Evolutionary conservation across 2,329 filamentous ascomycete species (phyloP).

Genomic region (Claviceps africana): DNA sequence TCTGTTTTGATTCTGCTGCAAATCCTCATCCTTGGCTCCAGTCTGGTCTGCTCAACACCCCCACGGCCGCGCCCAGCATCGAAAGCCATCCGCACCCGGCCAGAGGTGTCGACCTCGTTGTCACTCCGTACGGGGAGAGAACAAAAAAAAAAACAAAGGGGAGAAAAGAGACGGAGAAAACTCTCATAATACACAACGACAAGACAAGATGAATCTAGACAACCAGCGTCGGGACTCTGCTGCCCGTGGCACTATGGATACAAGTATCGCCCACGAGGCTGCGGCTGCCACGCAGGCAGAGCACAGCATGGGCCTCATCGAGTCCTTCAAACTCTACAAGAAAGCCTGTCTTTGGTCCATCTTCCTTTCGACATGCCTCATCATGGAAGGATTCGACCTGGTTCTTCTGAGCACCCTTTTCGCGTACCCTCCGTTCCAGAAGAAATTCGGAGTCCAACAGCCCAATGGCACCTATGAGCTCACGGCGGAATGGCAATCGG

Average conservation of each 20-base stretch:
- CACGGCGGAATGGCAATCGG: slow-evolving; percentile 37
- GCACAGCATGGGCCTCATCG: slow-evolving; percentile 18
- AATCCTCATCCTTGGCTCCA: too few relatives aligned
- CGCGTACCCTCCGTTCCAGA: slow-evolving; percentile 24
- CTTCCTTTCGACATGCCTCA: slow-evolving; percentile 22
- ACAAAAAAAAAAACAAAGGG: background rate
- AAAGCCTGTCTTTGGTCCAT: slow-evolving; percentile 25
- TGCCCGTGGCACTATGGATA: slow-evolving; percentile 6
- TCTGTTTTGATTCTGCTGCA: background rate
- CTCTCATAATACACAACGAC: background rate
- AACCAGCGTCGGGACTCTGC: slow-evolving; percentile 4
- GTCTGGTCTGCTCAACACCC: background rate
- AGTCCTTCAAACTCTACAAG: slow-evolving; percentile 26
- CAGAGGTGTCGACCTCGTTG: background rate
- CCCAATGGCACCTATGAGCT: slow-evolving; percentile 29
- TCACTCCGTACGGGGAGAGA: background rate
- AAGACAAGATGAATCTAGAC: slow-evolving; percentile 1
- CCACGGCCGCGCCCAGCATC: background rate
- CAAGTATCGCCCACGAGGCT: slow-evolving; percentile 8
- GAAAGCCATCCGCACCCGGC: background rate
- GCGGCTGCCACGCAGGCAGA: slow-evolving; percentile 19
- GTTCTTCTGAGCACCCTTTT: slow-evolving; percentile 27
- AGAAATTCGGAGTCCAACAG: slow-evolving; percentile 23
- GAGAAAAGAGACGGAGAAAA: background rate
- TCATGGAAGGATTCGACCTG: slow-evolving; percentile 29